Evolutionary conservation across 192 early-diverging fungal species (phyloP).

Genomic region (Coemansia interrupta): DNA sequence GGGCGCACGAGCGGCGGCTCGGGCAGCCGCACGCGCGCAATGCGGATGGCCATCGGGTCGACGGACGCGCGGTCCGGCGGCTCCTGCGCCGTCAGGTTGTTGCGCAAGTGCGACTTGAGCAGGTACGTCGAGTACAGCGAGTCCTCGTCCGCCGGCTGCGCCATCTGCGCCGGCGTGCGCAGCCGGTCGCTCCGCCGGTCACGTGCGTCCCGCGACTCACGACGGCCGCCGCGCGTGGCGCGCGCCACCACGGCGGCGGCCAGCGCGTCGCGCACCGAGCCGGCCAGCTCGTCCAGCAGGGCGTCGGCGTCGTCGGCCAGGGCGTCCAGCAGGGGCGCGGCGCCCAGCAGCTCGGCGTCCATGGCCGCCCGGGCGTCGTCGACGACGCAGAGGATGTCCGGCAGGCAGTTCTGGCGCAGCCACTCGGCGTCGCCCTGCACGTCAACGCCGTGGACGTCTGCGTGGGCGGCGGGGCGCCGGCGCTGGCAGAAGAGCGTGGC

Average conservation of each 20-base stretch:
- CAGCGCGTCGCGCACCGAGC: slow-evolving; percentile 26
- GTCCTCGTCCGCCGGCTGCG: slow-evolving; percentile 6
- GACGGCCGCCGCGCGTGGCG: background rate
- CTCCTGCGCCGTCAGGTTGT: slow-evolving; percentile 24
- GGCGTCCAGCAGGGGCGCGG: slow-evolving; percentile 33
- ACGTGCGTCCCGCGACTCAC: background rate
- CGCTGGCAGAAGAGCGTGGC: slow-evolving; percentile 34
- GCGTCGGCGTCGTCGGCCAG: slow-evolving; percentile 32
- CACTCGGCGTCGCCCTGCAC: slow-evolving; percentile 38
- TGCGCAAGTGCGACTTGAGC: slow-evolving; percentile 50
- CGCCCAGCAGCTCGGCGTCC: slow-evolving; percentile 42
- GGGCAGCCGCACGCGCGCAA: background rate
- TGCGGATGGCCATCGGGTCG: slow-evolving; percentile 8
- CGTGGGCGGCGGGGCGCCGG: slow-evolving; percentile 28
- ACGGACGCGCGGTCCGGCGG: too few relatives aligned
- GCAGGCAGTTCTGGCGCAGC: slow-evolving; percentile 50
- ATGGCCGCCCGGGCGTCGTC: slow-evolving; percentile 25
- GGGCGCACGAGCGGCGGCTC: background rate
- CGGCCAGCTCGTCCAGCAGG: slow-evolving; percentile 36
- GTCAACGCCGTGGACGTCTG: slow-evolving; percentile 9
- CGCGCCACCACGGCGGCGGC: slow-evolving; percentile 17
- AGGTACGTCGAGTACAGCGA: slow-evolving; percentile 46
- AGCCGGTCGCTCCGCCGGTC: background rate
- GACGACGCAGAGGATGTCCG: slow-evolving; percentile 38
- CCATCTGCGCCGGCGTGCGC: background rate